Evolutionary conservation across 495 filamentous ascomycete species (phyloP).

Genomic region (Aspergillus ellipticus): DNA sequence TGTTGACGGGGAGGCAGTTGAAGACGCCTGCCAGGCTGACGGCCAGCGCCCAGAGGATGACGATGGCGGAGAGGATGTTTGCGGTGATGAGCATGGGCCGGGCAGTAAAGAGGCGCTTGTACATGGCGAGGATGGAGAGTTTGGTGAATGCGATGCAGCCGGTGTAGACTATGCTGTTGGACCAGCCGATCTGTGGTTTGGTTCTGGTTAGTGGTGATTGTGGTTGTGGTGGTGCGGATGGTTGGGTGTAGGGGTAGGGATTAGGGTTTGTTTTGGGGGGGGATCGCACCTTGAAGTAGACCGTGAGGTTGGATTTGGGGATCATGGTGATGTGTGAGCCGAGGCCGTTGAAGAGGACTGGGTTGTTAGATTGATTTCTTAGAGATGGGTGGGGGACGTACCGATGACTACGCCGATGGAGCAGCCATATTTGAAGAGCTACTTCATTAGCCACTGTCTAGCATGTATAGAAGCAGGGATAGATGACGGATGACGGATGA

Average conservation of each 20-base stretch:
- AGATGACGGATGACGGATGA: too few relatives aligned
- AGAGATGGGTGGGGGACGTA: constrained; percentile 12
- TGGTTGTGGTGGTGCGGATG: too few relatives aligned
- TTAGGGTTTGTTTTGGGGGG: background rate
- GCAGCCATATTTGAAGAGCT: constrained; percentile 36
- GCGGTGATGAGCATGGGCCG: constrained; percentile 24
- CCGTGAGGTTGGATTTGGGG: constrained; percentile 22
- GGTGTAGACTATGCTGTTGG: constrained; percentile 34
- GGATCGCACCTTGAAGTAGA: constrained; percentile 26
- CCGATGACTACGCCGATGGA: constrained; percentile 27
- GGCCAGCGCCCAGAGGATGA: constrained; percentile 30
- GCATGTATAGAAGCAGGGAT: too few relatives aligned
- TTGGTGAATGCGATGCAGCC: constrained; percentile 33
- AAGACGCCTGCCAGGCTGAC: constrained; percentile 30
- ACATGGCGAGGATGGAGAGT: constrained; percentile 41
- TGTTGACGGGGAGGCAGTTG: constrained; percentile 32
- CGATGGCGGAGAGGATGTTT: constrained; percentile 23
- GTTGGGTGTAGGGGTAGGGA: background rate
- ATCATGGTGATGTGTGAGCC: constrained; percentile 34
- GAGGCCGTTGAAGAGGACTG: constrained; percentile 31
- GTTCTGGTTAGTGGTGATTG: too few relatives aligned
- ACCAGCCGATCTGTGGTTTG: constrained; percentile 16
- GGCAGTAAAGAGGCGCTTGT: constrained; percentile 34
- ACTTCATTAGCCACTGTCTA: too few relatives aligned
- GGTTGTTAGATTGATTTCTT: background rate